Percentiles rank a stretch among this genome's conserved stretches.
Evolutionary conservation across 2,329 filamentous ascomycete genomes (phyloP).

Genomic region (Phaeosphaeriaceae sp.): DNA sequence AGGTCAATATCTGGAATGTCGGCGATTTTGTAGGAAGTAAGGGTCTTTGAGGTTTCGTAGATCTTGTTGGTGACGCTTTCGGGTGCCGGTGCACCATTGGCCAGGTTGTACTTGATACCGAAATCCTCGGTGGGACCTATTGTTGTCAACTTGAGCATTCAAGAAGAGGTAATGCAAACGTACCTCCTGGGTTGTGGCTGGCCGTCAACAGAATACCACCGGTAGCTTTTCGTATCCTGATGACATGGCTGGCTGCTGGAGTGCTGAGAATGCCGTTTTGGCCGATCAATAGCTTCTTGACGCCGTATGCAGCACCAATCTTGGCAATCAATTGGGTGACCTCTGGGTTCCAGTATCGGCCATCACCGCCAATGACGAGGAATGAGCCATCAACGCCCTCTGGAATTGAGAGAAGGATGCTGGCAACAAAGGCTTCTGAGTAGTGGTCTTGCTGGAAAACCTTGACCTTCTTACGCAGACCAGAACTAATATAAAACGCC

Average conservation of each 20-base stretch:
- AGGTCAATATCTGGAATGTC: conserved; percentile 88
- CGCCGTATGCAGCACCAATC: conserved; percentile 94
- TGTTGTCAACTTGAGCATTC: conserved; percentile 6
- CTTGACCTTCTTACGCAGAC: conserved; percentile 98
- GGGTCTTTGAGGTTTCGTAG: conserved; percentile 85
- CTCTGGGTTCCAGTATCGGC: conserved; percentile 95
- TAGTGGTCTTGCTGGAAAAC: conserved; percentile 96
- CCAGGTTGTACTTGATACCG: conserved; percentile 99
- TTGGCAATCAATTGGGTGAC: conserved; percentile 96
- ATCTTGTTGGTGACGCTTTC: conserved; percentile 99
- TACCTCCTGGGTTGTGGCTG: conserved; percentile 97
- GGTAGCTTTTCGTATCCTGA: conserved; percentile 91
- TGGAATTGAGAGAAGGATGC: conserved; percentile 94
- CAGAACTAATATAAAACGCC: conserved; percentile 69
- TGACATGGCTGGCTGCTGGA: conserved; percentile 93
- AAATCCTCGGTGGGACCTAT: conserved; percentile 92
- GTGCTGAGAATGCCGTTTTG: conserved; percentile 97
- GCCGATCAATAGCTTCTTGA: conserved; percentile 97
- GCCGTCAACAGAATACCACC: conserved; percentile 96
- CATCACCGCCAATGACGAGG: conserved; percentile 97
- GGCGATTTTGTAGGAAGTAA: conserved; percentile 91
- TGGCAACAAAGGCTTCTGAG: conserved; percentile 92
- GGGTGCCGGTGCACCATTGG: conserved; percentile 93
- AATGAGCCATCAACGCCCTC: conserved; percentile 87
- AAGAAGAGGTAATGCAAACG: neutral